Evolutionary conservation across 331 rosid species (phyloP).

Genomic region (Dryas integrifolia): DNA sequence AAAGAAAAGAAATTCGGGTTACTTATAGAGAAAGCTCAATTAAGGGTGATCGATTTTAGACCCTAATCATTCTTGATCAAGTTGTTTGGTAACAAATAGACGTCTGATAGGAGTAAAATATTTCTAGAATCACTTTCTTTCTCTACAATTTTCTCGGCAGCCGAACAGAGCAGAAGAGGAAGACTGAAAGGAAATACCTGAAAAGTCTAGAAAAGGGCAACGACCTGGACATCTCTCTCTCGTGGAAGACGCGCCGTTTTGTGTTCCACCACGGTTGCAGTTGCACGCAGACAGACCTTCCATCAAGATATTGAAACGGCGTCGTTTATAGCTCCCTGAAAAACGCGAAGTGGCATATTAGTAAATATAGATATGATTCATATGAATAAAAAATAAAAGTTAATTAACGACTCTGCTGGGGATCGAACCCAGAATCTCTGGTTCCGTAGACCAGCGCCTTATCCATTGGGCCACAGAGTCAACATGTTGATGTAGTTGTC

Average conservation of each 20-base stretch:
- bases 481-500: no score
- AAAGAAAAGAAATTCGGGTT: neutral
- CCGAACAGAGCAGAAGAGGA: no score
- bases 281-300: neutral
- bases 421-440: constrained; percentile 56
- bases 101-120: no score
- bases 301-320: constrained; percentile 8
- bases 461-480: constrained; percentile 54
- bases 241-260: constrained; percentile 9
- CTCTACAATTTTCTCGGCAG: neutral
- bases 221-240: constrained; percentile 33
- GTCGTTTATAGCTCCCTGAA: neutral
- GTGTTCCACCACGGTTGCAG: neutral
- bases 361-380: no score
- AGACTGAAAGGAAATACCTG: constrained; percentile 32
- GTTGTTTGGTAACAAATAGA: no score
- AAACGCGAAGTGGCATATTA: neutral
- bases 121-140: no score
- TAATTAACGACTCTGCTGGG: constrained; percentile 38
- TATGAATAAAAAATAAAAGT: no score
- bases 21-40: neutral
- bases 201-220: constrained; percentile 60
- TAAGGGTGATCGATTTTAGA: no score
- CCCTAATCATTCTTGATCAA: no score
- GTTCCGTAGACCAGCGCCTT: constrained; percentile 54